Conservation (phyloP, 2,329 filamentous ascomycete genomes). For the Daldinia eschscholtzii region DNA sequence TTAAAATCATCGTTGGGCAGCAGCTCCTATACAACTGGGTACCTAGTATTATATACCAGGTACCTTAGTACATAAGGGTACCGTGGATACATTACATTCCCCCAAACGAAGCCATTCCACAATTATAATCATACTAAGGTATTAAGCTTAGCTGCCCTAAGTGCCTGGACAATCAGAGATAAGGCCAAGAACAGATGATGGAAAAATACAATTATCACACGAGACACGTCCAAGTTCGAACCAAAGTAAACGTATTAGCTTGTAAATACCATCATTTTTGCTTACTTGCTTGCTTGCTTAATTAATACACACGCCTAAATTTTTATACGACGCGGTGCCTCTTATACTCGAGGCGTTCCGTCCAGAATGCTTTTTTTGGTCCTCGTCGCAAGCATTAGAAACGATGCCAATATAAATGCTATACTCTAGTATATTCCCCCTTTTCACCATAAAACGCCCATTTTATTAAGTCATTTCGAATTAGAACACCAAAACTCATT, state of each 20-base stretch:
- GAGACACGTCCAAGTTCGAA: background rate
- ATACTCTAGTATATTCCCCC: slow-evolving; percentile 38
- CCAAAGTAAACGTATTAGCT: background rate
- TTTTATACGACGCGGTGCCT: slow-evolving; percentile 19
- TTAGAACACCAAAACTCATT: background rate
- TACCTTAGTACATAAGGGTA: background rate
- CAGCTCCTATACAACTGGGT: slow-evolving; percentile 16
- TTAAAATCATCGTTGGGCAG: slow-evolving; percentile 34
- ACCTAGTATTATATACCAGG: background rate
- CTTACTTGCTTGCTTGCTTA: background rate
- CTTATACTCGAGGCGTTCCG: slow-evolving; percentile 15
- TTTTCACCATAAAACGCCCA: slow-evolving; percentile 20
- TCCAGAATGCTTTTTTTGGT: slow-evolving; percentile 17
- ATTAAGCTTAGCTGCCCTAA: background rate
- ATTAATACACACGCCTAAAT: slow-evolving; percentile 9
- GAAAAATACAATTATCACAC: background rate
- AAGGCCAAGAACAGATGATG: too few species aligned
- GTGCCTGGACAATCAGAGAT: too few species aligned
- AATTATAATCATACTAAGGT: background rate
- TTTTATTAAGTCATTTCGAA: slow-evolving; percentile 10
- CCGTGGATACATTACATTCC: background rate
- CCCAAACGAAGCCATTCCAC: background rate
- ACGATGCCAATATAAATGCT: slow-evolving; percentile 31
- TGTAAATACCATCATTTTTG: background rate
- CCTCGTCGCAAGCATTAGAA: slow-evolving; percentile 4